These are phyloP conservation scores for Cladophialophora carrionii DNA, from an alignment of 2,329 filamentous ascomycete genomes.

Conservation along the genomic window DNA sequence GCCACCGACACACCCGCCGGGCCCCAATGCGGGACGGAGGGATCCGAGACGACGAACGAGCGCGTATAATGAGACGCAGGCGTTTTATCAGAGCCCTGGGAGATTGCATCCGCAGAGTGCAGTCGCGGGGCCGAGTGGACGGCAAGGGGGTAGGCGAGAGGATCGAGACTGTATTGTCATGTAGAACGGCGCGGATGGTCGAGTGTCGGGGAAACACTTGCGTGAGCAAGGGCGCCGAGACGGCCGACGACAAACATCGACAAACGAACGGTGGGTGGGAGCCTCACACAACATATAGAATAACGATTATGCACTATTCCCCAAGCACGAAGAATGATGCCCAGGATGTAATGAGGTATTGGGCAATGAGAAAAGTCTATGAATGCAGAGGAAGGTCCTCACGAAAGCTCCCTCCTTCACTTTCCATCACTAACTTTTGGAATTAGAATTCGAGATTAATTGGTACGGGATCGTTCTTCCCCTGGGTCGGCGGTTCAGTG, in stretches of 20 bases:
- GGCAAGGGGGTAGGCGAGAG: conserved; percentile 8
- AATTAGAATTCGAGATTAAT: too few relatives aligned
- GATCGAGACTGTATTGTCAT: conserved; percentile 35
- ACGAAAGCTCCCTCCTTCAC: too few relatives aligned
- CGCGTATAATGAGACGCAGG: conserved; percentile 30
- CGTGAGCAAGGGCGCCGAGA: not conserved
- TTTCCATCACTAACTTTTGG: too few relatives aligned
- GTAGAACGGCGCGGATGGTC: conserved; percentile 14
- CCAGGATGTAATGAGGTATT: conserved; percentile 1
- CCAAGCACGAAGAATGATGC: not conserved
- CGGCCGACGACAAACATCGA: not conserved
- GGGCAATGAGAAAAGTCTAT: conserved; percentile 11
- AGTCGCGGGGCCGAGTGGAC: conserved; percentile 4
- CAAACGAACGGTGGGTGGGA: not conserved
- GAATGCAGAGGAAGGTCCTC: not conserved
- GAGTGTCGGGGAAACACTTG: not conserved
- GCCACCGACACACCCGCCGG: conserved; percentile 29
- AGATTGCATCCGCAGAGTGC: conserved; percentile 14
- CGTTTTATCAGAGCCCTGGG: conserved; percentile 21
- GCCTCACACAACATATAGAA: not conserved
- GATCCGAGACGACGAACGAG: conserved; percentile 26
- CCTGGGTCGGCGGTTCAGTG: too few relatives aligned
- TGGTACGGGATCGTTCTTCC: too few relatives aligned
- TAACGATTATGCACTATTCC: not conserved
- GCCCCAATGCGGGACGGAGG: conserved; percentile 31